Evolutionary conservation across 805 yeast species (phyloP).

Genomic region (Yamadazyma insecticola): DNA sequence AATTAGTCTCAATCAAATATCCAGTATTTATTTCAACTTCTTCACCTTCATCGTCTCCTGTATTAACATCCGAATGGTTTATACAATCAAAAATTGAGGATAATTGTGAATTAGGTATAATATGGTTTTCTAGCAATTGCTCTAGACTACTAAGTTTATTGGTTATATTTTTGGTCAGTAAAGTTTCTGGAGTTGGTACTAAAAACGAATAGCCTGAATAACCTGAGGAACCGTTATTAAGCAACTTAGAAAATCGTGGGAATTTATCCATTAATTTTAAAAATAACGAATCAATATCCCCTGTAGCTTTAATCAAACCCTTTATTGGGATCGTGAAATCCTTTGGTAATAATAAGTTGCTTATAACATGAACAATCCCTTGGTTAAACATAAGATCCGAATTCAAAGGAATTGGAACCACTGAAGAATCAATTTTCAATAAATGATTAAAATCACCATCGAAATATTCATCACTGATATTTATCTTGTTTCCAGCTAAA

Average conservation of each 20-base stretch:
- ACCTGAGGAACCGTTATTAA: too few species aligned
- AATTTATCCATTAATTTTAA: slow-evolving; percentile 41
- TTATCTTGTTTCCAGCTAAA: slow-evolving; percentile 25
- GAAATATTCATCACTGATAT: slow-evolving; percentile 15
- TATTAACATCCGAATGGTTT: not conserved
- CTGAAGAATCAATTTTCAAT: slow-evolving; percentile 27
- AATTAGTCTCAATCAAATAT: slow-evolving; percentile 41
- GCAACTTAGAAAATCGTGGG: slow-evolving; percentile 39
- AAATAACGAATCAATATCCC: slow-evolving; percentile 32
- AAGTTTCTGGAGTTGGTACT: slow-evolving; percentile 61
- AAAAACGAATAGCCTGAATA: slow-evolving; percentile 52
- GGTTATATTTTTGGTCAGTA: slow-evolving; percentile 49
- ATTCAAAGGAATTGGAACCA: slow-evolving; percentile 34
- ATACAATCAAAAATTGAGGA: slow-evolving; percentile 43
- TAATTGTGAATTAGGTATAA: slow-evolving; percentile 57
- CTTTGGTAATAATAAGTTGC: slow-evolving; percentile 53
- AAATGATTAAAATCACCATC: slow-evolving; percentile 18
- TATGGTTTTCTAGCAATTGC: slow-evolving; percentile 61
- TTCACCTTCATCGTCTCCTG: not conserved
- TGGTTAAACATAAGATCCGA: slow-evolving; percentile 72
- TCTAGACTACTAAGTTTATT: slow-evolving; percentile 39
- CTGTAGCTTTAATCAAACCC: slow-evolving; percentile 56
- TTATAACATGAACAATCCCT: slow-evolving; percentile 79
- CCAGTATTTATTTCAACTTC: slow-evolving; percentile 18
- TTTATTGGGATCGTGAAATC: slow-evolving; percentile 46